Conservation (phyloP, 2,329 filamentous ascomycete species). For the Phaeosphaeriaceae sp. region DNA sequence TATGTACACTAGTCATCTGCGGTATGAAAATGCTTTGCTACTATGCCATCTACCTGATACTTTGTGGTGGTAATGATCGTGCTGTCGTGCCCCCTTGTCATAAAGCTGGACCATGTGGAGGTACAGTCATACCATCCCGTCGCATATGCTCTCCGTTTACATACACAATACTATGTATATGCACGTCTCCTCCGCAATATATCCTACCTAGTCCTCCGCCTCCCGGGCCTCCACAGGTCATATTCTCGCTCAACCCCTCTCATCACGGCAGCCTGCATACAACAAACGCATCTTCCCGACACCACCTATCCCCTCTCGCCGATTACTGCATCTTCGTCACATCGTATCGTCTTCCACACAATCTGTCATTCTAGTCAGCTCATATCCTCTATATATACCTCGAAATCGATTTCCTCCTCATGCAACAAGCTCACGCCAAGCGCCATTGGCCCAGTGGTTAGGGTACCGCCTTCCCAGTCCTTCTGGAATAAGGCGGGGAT, state of each 20-base stretch:
- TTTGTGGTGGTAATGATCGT: conserved; percentile 6
- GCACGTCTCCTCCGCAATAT: too few relatives aligned
- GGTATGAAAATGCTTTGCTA: conserved; percentile 41
- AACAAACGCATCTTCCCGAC: neutral
- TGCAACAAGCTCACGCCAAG: conserved; percentile 13
- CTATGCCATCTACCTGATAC: conserved; percentile 1
- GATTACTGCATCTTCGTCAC: neutral
- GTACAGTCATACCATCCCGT: too few relatives aligned
- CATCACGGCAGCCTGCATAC: neutral
- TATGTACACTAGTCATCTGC: conserved; percentile 48
- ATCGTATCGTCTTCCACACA: neutral
- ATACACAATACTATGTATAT: too few relatives aligned
- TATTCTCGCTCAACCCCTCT: neutral
- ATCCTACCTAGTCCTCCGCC: too few relatives aligned
- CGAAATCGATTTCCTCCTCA: neutral
- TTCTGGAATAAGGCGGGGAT: conserved; percentile 31
- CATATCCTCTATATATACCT: conserved; percentile 1
- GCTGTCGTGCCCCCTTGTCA: neutral
- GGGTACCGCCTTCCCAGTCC: conserved; percentile 47
- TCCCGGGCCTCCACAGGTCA: neutral
- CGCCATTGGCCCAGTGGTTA: conserved; percentile 49
- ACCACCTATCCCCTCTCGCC: neutral
- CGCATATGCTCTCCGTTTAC: too few relatives aligned
- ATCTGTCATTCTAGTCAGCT: neutral
- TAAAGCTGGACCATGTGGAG: neutral